Percentiles rank a stretch among this genome's conserved stretches.
These are phyloP conservation scores for Fusarium continuum DNA, from an alignment of 2,329 filamentous ascomycete genomes.

Conservation along the genomic window DNA sequence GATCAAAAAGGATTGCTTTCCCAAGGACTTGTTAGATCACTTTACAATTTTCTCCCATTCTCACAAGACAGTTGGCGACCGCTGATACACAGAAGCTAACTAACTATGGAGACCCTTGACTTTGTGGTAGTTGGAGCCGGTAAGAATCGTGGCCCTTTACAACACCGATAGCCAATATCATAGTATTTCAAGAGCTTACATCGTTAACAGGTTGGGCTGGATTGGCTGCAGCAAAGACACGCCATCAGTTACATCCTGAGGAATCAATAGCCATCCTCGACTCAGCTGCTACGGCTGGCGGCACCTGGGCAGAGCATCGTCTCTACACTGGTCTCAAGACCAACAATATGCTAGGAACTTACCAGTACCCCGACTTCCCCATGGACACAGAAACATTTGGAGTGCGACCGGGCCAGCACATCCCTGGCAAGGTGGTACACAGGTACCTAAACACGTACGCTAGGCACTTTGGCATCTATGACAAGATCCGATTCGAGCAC, in stretches of 20 bases:
- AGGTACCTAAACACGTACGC: slow-evolving; percentile 59
- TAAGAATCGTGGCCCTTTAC: slow-evolving; percentile 47
- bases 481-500: slow-evolving; percentile 52
- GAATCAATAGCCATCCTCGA: slow-evolving; percentile 68
- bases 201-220: slow-evolving; percentile 56
- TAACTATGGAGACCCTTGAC: slow-evolving; percentile 55
- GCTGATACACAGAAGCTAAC: too few species aligned
- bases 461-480: slow-evolving; percentile 53
- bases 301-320: slow-evolving; percentile 74
- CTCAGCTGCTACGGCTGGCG: slow-evolving; percentile 65
- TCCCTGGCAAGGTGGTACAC: slow-evolving; percentile 58
- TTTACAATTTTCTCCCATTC: not conserved
- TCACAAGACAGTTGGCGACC: not conserved
- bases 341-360: slow-evolving; percentile 78
- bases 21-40: not conserved
- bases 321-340: slow-evolving; percentile 75
- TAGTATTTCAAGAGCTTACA: not conserved
- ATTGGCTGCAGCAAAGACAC: slow-evolving; percentile 68
- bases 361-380: slow-evolving; percentile 78
- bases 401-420: slow-evolving; percentile 56
- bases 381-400: slow-evolving; percentile 67
- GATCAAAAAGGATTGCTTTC: too few species aligned
- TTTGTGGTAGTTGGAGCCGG: slow-evolving; percentile 63
- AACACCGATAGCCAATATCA: not conserved
- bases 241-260: slow-evolving; percentile 66